phyloP scores from a whole-genome alignment of 2,329 filamentous ascomycete genomes.

The Talaromyces sp. region DNA sequence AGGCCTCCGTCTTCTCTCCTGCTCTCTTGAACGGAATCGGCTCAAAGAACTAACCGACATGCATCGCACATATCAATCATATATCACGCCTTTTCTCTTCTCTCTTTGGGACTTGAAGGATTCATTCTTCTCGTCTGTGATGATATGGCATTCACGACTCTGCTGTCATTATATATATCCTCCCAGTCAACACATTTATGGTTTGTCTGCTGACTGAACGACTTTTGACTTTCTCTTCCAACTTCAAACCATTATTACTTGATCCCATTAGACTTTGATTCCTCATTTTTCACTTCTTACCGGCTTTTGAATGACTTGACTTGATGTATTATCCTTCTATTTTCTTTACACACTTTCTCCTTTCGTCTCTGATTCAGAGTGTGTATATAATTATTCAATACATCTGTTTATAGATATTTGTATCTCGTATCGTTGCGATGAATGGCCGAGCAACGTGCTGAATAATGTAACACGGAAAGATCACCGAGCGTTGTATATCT shows the following conservation, averaged over 20 bases:
- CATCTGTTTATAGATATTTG: background rate
- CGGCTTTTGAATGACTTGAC: background rate
- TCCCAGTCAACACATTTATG: constrained; percentile 4
- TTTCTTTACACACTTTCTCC: background rate
- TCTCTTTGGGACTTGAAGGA: background rate
- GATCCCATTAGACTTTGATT: constrained; percentile 10
- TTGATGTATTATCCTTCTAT: background rate
- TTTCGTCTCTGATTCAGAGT: background rate
- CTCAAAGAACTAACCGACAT: constrained; percentile 4
- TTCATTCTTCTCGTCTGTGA: constrained; percentile 7
- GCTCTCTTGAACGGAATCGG: background rate
- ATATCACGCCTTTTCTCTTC: background rate
- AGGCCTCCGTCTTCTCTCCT: background rate
- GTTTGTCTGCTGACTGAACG: constrained; percentile 5
- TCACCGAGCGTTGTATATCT: background rate
- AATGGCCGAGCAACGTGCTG: too few species aligned
- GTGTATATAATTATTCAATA: constrained; percentile 5
- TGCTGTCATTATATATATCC: constrained; percentile 2
- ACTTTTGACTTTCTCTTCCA: background rate
- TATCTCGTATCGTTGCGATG: background rate
- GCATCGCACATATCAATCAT: background rate
- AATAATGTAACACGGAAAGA: background rate
- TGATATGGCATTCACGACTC: background rate
- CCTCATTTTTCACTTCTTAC: background rate
- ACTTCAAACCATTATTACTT: constrained; percentile 1